These are phyloP conservation scores for Vitis vinifera DNA, from an alignment of 164 flowering plant species.

Conservation along the genomic window DNA sequence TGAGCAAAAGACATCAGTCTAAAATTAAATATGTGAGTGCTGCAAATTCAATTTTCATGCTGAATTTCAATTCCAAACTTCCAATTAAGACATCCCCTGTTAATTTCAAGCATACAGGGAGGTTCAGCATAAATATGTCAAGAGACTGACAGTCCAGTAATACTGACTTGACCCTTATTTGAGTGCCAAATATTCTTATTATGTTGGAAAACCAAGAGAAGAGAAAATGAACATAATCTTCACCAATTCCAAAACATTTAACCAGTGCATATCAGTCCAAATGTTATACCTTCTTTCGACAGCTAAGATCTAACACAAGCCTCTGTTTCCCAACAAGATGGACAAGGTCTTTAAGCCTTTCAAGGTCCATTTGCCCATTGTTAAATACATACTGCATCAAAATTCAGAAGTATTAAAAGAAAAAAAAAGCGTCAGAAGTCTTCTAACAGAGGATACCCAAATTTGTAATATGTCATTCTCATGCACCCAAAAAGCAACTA, in stretches of 20 bases:
- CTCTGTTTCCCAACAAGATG: constrained; percentile 66
- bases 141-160: too few species aligned
- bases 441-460: too few species aligned
- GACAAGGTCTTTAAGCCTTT: constrained; percentile 76
- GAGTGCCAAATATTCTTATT: too few species aligned
- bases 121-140: background rate
- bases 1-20: background rate
- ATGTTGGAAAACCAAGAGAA: too few species aligned
- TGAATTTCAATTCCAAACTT: background rate
- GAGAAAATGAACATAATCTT: too few species aligned
- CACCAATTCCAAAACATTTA: too few species aligned
- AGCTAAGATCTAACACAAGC: constrained; percentile 93
- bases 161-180: too few species aligned
- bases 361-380: constrained; percentile 86
- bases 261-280: too few species aligned
- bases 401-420: background rate
- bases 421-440: background rate
- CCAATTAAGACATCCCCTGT: background rate
- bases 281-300: constrained; percentile 79
- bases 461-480: too few species aligned
- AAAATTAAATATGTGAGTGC: background rate
- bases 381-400: constrained; percentile 82
- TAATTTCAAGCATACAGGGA: background rate
- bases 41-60: background rate
- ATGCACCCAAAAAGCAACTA: too few species aligned